These are phyloP conservation scores for Lophium mytilinum DNA, from an alignment of 495 filamentous ascomycete species.

Conservation along the genomic window DNA sequence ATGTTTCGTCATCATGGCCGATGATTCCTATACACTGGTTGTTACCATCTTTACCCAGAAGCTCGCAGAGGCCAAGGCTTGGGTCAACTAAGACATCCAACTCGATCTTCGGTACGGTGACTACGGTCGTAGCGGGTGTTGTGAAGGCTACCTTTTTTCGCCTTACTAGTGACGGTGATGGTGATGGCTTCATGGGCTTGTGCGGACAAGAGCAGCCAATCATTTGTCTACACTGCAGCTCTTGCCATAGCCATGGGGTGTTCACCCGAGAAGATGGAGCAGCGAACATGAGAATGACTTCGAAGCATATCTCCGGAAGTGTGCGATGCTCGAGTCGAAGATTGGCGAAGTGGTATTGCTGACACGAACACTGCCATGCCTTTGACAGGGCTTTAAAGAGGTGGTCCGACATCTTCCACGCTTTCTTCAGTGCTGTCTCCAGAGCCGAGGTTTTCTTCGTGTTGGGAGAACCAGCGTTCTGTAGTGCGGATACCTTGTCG, in stretches of 20 bases:
- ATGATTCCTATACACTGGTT: slow-evolving; percentile 8
- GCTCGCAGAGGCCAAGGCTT: slow-evolving; percentile 6
- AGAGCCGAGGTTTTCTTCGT: not conserved
- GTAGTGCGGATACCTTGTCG: slow-evolving; percentile 26
- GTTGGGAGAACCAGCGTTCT: not conserved
- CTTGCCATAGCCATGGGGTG: slow-evolving; percentile 6
- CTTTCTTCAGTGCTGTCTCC: slow-evolving; percentile 1
- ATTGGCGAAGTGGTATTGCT: slow-evolving; percentile 24
- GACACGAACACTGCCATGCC: slow-evolving; percentile 30
- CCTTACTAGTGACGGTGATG: not conserved
- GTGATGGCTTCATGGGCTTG: not conserved
- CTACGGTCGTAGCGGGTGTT: not conserved
- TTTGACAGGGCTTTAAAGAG: slow-evolving; percentile 32
- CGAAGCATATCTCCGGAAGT: slow-evolving; percentile 10
- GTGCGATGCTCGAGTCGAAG: slow-evolving; percentile 30
- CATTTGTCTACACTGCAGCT: slow-evolving; percentile 9
- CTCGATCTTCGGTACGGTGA: not conserved
- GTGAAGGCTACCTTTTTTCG: slow-evolving; percentile 6
- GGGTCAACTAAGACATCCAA: not conserved
- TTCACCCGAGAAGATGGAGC: not conserved
- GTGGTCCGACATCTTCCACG: slow-evolving; percentile 8
- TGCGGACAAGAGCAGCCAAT: not conserved
- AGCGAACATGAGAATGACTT: slow-evolving; percentile 12
- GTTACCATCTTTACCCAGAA: not conserved
- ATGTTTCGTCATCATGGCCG: slow-evolving; percentile 6